Base-by-base conservation (phyloP, 192 early-diverging fungal species). In the Rhizophagus sp. region DNA sequence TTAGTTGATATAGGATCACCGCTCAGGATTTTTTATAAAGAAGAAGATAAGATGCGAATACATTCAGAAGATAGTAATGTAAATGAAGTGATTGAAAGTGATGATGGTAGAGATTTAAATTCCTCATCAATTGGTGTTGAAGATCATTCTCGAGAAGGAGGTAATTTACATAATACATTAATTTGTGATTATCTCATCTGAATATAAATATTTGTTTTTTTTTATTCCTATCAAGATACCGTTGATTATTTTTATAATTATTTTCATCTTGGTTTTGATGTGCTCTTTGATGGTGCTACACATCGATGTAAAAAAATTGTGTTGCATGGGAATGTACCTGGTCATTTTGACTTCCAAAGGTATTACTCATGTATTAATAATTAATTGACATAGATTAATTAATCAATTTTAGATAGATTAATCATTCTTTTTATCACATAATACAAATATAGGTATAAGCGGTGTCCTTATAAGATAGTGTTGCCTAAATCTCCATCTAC, bases 161-260 rank as follows among this genome's bases (percentile, higher is more conserved):
- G 66, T 65, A 68, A 30, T 52, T 41, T 47, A 12, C 44, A 44
- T 70, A 34, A 22, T 33, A 79, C 22, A 17, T 33, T 22, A 2
- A 22, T 34, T 62, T 62, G 11, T 47, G 10, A 47, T 47, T 2
- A 12, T 47, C 2, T 47, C 44, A 47, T 12, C 11, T 1, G 11
- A 12, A 12, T 47, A 41, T 41, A 41, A 47, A 47, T 47, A 47
- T 30, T 30, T 30, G 11, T 47, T 47, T 11, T 47, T 47, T 47
- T 12, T 12, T 47, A 47, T 47, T 80, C 11, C 22, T 24, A n/a
- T 61, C 57, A 85, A 82, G 87, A 49, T 74, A 74, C 13, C 68
- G 87, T 88, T 17, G 93, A 91, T 78, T 95, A 94, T 70, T 92
- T 93, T 83, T 94, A 91, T 84, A 93, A 94, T 76, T 95, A 93